Percentiles rank a stretch among this genome's conserved stretches.
Conservation (phyloP, 139 green algal genomes). For the Volvox africanus region DNA sequence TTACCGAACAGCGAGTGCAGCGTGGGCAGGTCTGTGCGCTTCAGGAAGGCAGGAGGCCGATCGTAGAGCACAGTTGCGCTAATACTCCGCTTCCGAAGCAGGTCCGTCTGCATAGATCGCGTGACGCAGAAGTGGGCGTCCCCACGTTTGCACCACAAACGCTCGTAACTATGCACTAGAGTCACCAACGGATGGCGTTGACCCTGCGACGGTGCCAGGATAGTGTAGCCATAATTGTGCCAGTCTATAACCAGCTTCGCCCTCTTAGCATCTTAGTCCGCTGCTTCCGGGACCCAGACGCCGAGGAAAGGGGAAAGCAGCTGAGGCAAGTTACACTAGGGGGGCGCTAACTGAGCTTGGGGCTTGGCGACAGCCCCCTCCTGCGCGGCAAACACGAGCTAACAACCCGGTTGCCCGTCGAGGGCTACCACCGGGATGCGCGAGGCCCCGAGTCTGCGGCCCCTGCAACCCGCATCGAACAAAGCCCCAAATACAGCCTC, state of each 20-base stretch:
- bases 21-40: constrained; percentile 42
- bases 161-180: constrained; percentile 68
- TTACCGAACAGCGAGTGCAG: constrained; percentile 57
- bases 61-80: constrained; percentile 92
- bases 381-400: no score
- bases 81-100: constrained; percentile 80
- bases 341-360: no score
- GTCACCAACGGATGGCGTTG: constrained; percentile 63
- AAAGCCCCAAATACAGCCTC: no score
- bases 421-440: no score
- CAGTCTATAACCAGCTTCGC: constrained; percentile 92
- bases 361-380: no score
- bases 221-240: constrained; percentile 96
- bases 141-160: constrained; percentile 60
- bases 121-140: constrained; percentile 88
- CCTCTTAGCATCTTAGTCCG: no score
- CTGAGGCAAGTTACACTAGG: no score
- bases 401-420: no score
- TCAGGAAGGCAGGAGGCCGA: constrained; percentile 83
- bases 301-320: no score
- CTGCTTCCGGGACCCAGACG: no score
- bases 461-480: no score
- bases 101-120: constrained; percentile 84
- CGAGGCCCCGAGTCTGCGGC: no score
- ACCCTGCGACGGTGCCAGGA: constrained; percentile 84